Base-by-base conservation (phyloP, 139 green algal species). In the Auxenochlorella protothecoides region DNA sequence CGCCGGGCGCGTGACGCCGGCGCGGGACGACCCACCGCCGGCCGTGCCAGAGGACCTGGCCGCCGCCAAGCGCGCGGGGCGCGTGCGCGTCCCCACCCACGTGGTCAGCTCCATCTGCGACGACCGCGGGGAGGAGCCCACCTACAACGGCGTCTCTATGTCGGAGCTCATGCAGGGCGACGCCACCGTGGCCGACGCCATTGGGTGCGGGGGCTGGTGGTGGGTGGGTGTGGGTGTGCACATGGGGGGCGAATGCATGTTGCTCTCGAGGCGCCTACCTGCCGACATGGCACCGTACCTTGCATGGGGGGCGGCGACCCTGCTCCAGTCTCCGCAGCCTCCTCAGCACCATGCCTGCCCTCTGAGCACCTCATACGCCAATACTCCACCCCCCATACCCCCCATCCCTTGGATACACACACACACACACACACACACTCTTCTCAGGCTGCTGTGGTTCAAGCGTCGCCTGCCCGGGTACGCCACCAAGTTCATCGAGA, bases 401-500 rank as follows among this genome's bases (percentile, higher is more conserved):
- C 11, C 65, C 7, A 3, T 11, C 51, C 27, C 27, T 44, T 44
- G 27, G 27, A 44, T 1, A 44, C 27, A 44, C 27, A 44, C 27
- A 44, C 27, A 44, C 27, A 44, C 27, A 44, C 27, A 44, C 27
- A 44, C 27, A 44, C 27, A 44, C 27, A 44, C 27, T 44, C n/a
- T 44, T 4, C 59, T 14, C 71, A 74, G 71, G 14, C 77, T 81
- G 67, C 68, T 81, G 56, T 82, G 88, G 88, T 95, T 95, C 84
- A 95, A 95, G 84, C 81, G 87, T 55, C 85, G 88, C 76, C 81
- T 95, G 78, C 89, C 89, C 7, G 76, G 71, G 63, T 97, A 98
- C 75, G 93, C 90, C 56, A 94, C 90, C 53, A 87, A 90, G 69
- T 97, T 97, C 83, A 96, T 97, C 55, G 92, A 97, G 74, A 87